A percentile compares a stretch with the other conserved stretches of the same genome.
Evolutionary conservation across 2,329 filamentous ascomycete genomes (phyloP).

Genomic region (Tolypocladium tundrense): DNA sequence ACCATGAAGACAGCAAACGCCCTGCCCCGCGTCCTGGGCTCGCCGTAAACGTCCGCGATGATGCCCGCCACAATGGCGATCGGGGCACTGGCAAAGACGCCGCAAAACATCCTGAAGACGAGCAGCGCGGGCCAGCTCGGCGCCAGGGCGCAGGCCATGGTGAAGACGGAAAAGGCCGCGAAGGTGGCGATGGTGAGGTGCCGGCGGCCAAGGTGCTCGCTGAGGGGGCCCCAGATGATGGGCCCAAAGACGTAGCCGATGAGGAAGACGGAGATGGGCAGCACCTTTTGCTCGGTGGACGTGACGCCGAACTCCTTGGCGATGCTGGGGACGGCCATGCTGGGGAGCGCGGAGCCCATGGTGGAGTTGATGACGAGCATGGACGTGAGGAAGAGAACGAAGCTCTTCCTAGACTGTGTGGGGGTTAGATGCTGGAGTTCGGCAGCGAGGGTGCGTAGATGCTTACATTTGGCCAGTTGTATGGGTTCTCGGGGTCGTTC

Average conservation of each 20-base stretch:
- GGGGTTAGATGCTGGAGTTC: neutral
- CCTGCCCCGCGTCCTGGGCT: conserved; percentile 39
- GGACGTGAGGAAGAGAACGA: conserved; percentile 44
- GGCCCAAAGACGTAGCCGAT: conserved; percentile 54
- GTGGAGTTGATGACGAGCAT: conserved; percentile 57
- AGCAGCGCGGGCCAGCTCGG: conserved; percentile 41
- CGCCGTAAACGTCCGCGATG: conserved; percentile 52
- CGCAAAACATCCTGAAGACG: conserved; percentile 41
- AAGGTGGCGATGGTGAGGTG: conserved; percentile 32
- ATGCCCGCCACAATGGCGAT: conserved; percentile 51
- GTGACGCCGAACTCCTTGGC: conserved; percentile 45
- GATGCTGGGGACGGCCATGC: conserved; percentile 51
- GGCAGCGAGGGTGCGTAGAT: neutral
- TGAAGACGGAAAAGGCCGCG: conserved; percentile 33
- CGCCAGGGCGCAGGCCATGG: conserved; percentile 41
- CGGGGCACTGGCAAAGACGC: conserved; percentile 41
- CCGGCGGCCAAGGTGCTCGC: conserved; percentile 50
- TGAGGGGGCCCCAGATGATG: conserved; percentile 53
- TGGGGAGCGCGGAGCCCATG: conserved; percentile 54
- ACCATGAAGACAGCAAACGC: conserved; percentile 57
- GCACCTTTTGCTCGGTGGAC: conserved; percentile 30
- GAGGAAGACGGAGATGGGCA: conserved; percentile 55
- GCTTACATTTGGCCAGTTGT: conserved; percentile 37
- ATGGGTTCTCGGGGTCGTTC: conserved; percentile 40
- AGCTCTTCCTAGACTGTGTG: conserved; percentile 40